phyloP scores from a whole-genome alignment of 192 early-diverging fungal species.

The Linderina pennispora region DNA sequence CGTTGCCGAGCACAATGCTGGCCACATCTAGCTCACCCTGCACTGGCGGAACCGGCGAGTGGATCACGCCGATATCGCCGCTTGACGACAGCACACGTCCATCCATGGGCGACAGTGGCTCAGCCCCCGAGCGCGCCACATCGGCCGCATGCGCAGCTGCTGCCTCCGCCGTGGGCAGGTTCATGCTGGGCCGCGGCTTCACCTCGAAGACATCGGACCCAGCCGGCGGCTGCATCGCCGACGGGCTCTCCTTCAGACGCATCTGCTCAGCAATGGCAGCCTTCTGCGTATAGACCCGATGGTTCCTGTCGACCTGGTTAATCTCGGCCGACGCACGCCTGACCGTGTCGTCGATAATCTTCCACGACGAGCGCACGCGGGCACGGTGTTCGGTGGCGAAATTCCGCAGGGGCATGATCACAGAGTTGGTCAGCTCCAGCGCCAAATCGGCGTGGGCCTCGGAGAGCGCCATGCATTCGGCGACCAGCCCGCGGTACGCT shows the following conservation, averaged over 20 bases:
- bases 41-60: conserved; percentile 11
- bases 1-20: conserved; percentile 50
- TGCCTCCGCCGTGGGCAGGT: background rate
- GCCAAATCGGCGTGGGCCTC: conserved; percentile 36
- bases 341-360: conserved; percentile 37
- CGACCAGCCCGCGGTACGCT: conserved; percentile 36
- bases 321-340: conserved; percentile 32
- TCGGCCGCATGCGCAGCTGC: background rate
- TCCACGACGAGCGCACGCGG: conserved; percentile 41
- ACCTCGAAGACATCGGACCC: conserved; percentile 24
- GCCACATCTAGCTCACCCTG: conserved; percentile 7
- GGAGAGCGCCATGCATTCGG: conserved; percentile 31
- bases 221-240: conserved; percentile 6
- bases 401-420: conserved; percentile 36
- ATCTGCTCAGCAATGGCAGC: conserved; percentile 32
- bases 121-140: conserved; percentile 5
- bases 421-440: conserved; percentile 36
- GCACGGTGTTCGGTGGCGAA: conserved; percentile 41
- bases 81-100: conserved; percentile 17
- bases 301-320: conserved; percentile 39
- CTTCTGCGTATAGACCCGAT: conserved; percentile 42
- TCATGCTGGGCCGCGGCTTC: conserved; percentile 25
- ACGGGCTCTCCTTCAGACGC: conserved; percentile 21
- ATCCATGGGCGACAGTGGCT: conserved; percentile 22
- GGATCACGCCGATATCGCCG: conserved; percentile 6